These are phyloP conservation scores for Phytophthora tubulina DNA, from an alignment of 352 stramenopile genomes.

Conservation along the genomic window DNA sequence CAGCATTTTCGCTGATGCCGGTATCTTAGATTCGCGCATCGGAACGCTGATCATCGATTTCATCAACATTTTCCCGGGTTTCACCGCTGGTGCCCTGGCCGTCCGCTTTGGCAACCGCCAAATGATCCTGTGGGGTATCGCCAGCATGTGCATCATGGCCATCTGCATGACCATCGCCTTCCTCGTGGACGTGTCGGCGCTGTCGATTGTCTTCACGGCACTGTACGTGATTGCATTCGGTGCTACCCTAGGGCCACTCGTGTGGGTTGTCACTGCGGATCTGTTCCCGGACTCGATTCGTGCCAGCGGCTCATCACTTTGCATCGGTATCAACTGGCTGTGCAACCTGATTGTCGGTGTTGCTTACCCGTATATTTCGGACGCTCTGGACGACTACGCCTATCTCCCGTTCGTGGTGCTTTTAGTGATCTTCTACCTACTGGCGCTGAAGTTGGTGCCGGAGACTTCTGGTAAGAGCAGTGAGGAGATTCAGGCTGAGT, in stretches of 20 bases:
- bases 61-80: slow-evolving; percentile 59
- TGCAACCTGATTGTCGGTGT: slow-evolving; percentile 46
- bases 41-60: slow-evolving; percentile 38
- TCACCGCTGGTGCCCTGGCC: slow-evolving; percentile 50
- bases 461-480: slow-evolving; percentile 32
- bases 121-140: slow-evolving; percentile 55
- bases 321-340: slow-evolving; percentile 42
- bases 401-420: slow-evolving; percentile 50
- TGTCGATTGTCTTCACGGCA: slow-evolving; percentile 57
- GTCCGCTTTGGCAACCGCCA: slow-evolving; percentile 57
- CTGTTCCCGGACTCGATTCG: slow-evolving; percentile 62
- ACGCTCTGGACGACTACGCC: slow-evolving; percentile 38
- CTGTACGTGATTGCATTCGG: slow-evolving; percentile 57
- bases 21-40: slow-evolving; percentile 30
- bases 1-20: slow-evolving; percentile 28
- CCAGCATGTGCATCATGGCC: slow-evolving; percentile 54
- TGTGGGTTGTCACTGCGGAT: slow-evolving; percentile 57
- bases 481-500: slow-evolving; percentile 33
- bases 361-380: slow-evolving; percentile 51
- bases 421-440: slow-evolving; percentile 31
- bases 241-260: slow-evolving; percentile 57
- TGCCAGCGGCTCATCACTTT: slow-evolving; percentile 45
- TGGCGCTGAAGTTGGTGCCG: slow-evolving; percentile 24
- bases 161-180: slow-evolving; percentile 63
- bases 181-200: slow-evolving; percentile 27